Evolutionary conservation across 805 yeast species (phyloP).

Genomic region (Pachysolen tannophilus): DNA sequence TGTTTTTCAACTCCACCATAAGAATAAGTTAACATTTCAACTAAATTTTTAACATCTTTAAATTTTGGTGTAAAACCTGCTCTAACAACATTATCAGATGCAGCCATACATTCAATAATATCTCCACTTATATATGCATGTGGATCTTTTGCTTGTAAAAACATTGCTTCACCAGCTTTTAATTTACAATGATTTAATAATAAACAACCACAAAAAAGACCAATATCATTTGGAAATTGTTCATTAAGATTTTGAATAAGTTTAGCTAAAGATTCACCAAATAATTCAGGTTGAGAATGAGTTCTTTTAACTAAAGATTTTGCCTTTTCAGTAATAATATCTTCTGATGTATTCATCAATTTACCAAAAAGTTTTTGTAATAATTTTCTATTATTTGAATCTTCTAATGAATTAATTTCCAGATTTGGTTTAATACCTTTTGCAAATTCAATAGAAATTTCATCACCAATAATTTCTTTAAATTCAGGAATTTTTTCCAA

Average conservation of each 20-base stretch:
- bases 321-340: conserved; percentile 47
- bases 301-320: conserved; percentile 62
- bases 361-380: conserved; percentile 71
- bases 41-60: conserved; percentile 88
- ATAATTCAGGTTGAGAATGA: conserved; percentile 44
- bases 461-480: conserved; percentile 57
- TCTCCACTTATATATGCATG: conserved; percentile 98
- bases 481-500: conserved; percentile 75
- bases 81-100: conserved; percentile 95
- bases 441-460: conserved; percentile 45
- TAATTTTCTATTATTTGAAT: conserved; percentile 48
- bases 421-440: conserved; percentile 37
- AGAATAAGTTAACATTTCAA: conserved; percentile 82
- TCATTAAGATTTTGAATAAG: conserved; percentile 69
- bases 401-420: conserved; percentile 42
- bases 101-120: conserved; percentile 99
- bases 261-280: conserved; percentile 54
- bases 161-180: conserved; percentile 91
- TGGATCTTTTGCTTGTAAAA: conserved; percentile 93
- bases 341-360: conserved; percentile 78
- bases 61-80: conserved; percentile 99
- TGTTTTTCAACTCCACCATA: conserved; percentile 89
- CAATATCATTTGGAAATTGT: conserved; percentile 92
- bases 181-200: conserved; percentile 82
- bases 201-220: conserved; percentile 92